Evolutionary conservation across 2,329 filamentous ascomycete species (phyloP).

Genomic region (Orbilia quercus): DNA sequence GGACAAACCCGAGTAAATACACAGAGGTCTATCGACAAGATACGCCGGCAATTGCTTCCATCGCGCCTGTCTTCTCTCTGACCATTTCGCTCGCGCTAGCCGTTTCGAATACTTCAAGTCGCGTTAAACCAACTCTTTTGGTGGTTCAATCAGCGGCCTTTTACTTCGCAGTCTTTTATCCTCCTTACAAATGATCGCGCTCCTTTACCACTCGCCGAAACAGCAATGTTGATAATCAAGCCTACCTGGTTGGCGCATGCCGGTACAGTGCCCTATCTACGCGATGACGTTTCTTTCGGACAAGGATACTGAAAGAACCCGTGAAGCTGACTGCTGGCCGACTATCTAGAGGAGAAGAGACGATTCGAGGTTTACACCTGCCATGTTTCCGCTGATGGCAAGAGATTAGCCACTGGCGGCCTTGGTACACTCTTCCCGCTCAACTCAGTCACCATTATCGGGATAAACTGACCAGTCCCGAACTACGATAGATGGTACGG

Average conservation of each 20-base stretch:
- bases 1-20: not conserved
- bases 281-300: constrained; percentile 12
- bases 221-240: constrained; percentile 84
- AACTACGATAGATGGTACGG: constrained; percentile 79
- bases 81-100: not conserved
- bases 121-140: constrained; percentile 14
- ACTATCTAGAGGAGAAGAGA: constrained; percentile 82
- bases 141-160: not conserved
- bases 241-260: constrained; percentile 95
- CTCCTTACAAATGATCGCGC: constrained; percentile 47
- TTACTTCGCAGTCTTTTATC: constrained; percentile 7
- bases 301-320: constrained; percentile 58
- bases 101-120: constrained; percentile 9
- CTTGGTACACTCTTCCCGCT: constrained; percentile 72
- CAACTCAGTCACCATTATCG: not conserved
- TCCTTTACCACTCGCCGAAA: constrained; percentile 19
- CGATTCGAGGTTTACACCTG: constrained; percentile 99
- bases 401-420: constrained; percentile 89
- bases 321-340: constrained; percentile 57
- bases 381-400: constrained; percentile 94
- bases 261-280: constrained; percentile 66
- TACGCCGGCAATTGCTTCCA: constrained; percentile 7
- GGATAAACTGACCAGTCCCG: constrained; percentile 57
- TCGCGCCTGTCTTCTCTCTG: constrained; percentile 1
- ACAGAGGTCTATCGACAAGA: not conserved